Percentiles rank a stretch among this genome's conserved stretches.
phyloP scores from a whole-genome alignment of 2,329 filamentous ascomycete species.

The Coniochaeta hoffmannii region DNA sequence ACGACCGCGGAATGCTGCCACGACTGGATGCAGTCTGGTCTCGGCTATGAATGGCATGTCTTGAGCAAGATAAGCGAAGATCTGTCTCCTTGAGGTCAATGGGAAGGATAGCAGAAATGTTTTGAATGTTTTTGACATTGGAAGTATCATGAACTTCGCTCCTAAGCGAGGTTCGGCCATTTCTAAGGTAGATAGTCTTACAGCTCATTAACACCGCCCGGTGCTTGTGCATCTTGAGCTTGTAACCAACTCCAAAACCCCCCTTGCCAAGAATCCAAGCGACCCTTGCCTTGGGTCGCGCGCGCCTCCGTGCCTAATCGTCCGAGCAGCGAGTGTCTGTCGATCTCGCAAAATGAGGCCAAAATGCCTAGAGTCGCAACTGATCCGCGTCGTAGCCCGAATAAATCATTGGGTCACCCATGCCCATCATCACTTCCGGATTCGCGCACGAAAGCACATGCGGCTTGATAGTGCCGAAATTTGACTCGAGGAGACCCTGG shows the following conservation, averaged over 20 bases:
- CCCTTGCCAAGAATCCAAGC: background rate
- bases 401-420: constrained; percentile 53
- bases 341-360: background rate
- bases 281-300: too few relatives aligned
- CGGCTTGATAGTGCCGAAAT: constrained; percentile 48
- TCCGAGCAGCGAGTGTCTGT: background rate
- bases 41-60: too few relatives aligned
- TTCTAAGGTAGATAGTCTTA: background rate
- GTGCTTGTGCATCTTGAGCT: background rate
- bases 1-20: too few relatives aligned
- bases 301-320: background rate
- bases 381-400: constrained; percentile 40
- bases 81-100: too few relatives aligned
- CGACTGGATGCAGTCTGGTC: too few relatives aligned
- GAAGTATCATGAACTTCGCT: background rate
- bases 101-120: background rate
- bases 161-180: background rate
- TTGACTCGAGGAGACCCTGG: constrained; percentile 42
- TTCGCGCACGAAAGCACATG: constrained; percentile 45
- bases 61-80: too few relatives aligned
- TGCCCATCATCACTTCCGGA: constrained; percentile 48
- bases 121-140: background rate
- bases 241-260: background rate
- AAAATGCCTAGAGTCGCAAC: constrained; percentile 27
- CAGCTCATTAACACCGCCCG: background rate